These are phyloP conservation scores for Prunus dulcis DNA, from an alignment of 306 rosid genomes.

Conservation along the genomic window DNA sequence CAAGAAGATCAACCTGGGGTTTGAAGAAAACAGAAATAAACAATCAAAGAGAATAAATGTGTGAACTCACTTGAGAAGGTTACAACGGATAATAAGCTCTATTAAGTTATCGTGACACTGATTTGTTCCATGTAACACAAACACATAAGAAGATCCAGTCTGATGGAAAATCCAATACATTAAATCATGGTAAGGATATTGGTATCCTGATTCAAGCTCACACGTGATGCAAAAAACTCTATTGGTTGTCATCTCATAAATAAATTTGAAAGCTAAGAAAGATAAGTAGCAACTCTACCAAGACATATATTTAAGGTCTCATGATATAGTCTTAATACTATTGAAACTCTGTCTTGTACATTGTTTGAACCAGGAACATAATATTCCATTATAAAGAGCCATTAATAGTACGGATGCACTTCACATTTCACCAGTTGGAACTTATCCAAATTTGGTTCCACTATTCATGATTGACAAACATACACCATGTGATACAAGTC, in stretches of 20 bases:
- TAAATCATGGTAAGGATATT: not conserved
- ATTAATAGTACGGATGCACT: not conserved
- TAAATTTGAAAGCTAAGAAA: not conserved
- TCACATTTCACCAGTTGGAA: not conserved
- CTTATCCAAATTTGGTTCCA: not conserved
- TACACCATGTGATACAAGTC: not conserved
- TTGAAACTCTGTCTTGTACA: not conserved
- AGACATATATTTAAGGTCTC: not conserved
- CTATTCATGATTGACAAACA: not conserved
- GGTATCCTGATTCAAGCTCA: not conserved
- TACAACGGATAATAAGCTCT: not conserved
- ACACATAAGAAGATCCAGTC: not conserved
- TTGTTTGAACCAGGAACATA: not conserved
- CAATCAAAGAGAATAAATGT: constrained; percentile 8
- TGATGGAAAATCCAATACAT: not conserved
- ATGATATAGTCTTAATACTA: not conserved
- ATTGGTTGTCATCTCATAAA: not conserved
- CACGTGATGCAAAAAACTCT: not conserved
- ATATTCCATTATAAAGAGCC: not conserved
- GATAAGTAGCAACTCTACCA: not conserved
- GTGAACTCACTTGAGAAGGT: not conserved
- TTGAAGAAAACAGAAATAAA: constrained; percentile 19
- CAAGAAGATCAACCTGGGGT: constrained; percentile 92
- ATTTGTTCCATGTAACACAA: not conserved
- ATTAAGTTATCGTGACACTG: not conserved